A percentile compares a stretch with the other conserved stretches of the same genome.
Evolutionary conservation across 2,329 filamentous ascomycete species (phyloP).

Genomic region (Xylariomycetidae sp.): DNA sequence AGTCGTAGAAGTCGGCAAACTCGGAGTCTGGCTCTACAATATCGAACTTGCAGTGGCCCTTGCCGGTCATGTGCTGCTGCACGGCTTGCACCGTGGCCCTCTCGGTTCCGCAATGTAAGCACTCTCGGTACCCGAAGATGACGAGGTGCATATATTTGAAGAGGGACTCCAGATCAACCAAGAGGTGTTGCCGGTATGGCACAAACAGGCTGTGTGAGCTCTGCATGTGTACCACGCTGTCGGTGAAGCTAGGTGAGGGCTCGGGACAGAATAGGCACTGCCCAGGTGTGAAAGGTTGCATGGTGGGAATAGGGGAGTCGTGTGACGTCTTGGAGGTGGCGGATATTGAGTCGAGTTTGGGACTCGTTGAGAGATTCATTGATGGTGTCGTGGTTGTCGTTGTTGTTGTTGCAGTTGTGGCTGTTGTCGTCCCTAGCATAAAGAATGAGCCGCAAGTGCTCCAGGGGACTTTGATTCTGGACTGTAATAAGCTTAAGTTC

Average conservation of each 20-base stretch:
- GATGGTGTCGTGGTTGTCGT: constrained; percentile 7
- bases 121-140: constrained; percentile 44
- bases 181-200: constrained; percentile 32
- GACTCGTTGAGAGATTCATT: constrained; percentile 13
- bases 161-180: constrained; percentile 42
- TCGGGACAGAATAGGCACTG: constrained; percentile 21
- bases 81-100: constrained; percentile 38
- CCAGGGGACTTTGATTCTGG: constrained; percentile 3
- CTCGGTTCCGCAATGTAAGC: constrained; percentile 43
- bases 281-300: constrained; percentile 17
- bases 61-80: constrained; percentile 36
- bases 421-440: constrained; percentile 14
- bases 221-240: constrained; percentile 40
- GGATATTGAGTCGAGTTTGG: constrained; percentile 5
- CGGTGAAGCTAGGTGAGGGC: constrained; percentile 9
- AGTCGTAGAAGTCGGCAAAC: constrained; percentile 24
- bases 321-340: constrained; percentile 6
- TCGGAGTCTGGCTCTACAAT: constrained; percentile 18
- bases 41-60: constrained; percentile 23
- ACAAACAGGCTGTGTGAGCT: constrained; percentile 42
- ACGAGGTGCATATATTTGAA: constrained; percentile 44
- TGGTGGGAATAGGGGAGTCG: constrained; percentile 7
- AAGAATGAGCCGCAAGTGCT: constrained; percentile 3
- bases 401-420: constrained; percentile 13
- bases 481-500: constrained; percentile 5